Conservation (phyloP, 2,329 filamentous ascomycete genomes). For the Aureobasidium sp. region DNA sequence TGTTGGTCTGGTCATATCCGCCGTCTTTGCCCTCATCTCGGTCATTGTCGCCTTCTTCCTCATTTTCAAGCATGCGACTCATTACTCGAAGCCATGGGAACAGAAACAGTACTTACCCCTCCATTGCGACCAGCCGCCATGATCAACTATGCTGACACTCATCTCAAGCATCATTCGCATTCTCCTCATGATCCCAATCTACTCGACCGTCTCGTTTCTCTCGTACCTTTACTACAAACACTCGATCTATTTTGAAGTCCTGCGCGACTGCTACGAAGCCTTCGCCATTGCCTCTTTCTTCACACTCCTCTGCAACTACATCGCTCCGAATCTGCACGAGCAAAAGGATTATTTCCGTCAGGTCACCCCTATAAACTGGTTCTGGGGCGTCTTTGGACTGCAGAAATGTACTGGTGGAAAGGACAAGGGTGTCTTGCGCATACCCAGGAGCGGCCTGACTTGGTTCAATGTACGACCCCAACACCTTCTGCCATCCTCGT, state of each 20-base stretch:
- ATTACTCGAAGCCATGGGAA: constrained; percentile 54
- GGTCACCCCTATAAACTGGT: constrained; percentile 63
- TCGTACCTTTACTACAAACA: constrained; percentile 68
- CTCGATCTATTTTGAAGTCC: constrained; percentile 72
- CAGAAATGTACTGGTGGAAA: constrained; percentile 64
- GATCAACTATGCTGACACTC: not conserved
- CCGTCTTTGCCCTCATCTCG: constrained; percentile 47
- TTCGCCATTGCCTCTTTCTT: constrained; percentile 87
- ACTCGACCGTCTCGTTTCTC: constrained; percentile 66
- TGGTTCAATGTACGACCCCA: constrained; percentile 68
- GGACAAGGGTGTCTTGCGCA: constrained; percentile 59
- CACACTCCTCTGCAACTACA: constrained; percentile 71
- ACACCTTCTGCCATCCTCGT: not conserved
- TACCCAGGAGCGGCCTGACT: constrained; percentile 72
- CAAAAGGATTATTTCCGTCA: constrained; percentile 77
- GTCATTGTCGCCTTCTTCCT: constrained; percentile 46
- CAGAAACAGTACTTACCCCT: constrained; percentile 48
- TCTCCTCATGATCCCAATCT: constrained; percentile 80
- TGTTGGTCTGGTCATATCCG: constrained; percentile 48
- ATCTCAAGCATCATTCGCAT: constrained; percentile 71
- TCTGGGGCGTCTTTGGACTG: constrained; percentile 65
- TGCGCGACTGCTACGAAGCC: constrained; percentile 82
- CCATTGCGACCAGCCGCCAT: not conserved
- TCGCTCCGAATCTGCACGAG: constrained; percentile 67
- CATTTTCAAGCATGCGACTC: constrained; percentile 51